phyloP scores from a whole-genome alignment of 805 yeast species.

The Nakazawaea anatomiae region DNA sequence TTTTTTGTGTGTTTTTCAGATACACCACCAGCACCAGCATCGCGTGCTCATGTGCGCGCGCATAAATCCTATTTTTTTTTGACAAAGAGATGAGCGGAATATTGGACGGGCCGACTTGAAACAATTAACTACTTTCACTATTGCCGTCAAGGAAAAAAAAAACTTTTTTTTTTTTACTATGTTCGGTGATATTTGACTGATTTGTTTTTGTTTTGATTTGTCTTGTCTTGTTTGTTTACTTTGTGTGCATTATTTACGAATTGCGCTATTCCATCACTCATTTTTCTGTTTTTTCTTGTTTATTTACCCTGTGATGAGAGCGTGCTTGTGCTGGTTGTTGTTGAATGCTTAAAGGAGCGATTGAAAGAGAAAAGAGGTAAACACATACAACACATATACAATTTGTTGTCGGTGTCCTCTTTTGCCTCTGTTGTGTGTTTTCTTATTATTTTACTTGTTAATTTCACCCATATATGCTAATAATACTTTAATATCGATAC shows the following conservation, averaged over 20 bases:
- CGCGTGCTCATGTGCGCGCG: too few relatives aligned
- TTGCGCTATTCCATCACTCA: neutral
- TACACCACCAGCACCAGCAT: too few relatives aligned
- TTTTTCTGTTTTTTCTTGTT: neutral
- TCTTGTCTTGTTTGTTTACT: neutral
- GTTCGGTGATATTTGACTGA: neutral
- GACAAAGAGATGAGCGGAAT: neutral
- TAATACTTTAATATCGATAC: too few relatives aligned
- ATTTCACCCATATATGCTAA: too few relatives aligned
- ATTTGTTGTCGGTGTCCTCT: too few relatives aligned
- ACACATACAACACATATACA: too few relatives aligned
- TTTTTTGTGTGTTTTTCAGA: too few relatives aligned
- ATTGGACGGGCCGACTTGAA: neutral
- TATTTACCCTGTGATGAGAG: neutral
- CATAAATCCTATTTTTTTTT: neutral
- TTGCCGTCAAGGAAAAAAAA: neutral
- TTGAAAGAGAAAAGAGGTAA: too few relatives aligned
- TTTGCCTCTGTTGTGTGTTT: too few relatives aligned
- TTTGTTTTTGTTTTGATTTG: too few relatives aligned
- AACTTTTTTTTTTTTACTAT: neutral
- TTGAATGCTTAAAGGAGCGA: neutral
- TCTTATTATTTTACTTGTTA: too few relatives aligned
- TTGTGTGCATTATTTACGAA: neutral
- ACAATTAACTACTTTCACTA: neutral
- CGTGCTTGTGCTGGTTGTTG: neutral